phyloP scores from a whole-genome alignment of 2,329 filamentous ascomycete genomes.

The Bipolaris zeicola region DNA sequence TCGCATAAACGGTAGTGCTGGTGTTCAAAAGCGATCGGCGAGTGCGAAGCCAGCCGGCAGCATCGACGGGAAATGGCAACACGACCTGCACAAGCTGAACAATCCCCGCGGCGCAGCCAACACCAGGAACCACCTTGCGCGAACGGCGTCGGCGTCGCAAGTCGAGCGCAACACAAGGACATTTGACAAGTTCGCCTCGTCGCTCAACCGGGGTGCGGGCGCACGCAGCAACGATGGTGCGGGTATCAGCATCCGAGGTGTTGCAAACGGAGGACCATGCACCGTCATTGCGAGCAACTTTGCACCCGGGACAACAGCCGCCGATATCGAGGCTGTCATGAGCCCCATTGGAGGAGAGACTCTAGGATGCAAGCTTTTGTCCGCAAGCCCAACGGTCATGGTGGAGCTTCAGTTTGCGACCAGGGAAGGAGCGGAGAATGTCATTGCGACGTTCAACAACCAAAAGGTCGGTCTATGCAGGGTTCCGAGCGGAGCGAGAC shows the following conservation, averaged over 20 bases:
- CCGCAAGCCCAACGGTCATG: slow-evolving; percentile 72
- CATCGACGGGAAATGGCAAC: slow-evolving; percentile 72
- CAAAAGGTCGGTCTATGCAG: slow-evolving; percentile 66
- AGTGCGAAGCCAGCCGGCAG: slow-evolving; percentile 56
- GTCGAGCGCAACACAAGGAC: slow-evolving; percentile 51
- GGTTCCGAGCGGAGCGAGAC: not conserved
- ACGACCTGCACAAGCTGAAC: slow-evolving; percentile 65
- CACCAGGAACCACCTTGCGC: slow-evolving; percentile 37
- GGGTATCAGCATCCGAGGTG: slow-evolving; percentile 72
- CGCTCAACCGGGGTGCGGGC: slow-evolving; percentile 32
- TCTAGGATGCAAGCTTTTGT: slow-evolving; percentile 69
- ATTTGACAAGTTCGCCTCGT: slow-evolving; percentile 50
- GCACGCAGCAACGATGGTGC: slow-evolving; percentile 39
- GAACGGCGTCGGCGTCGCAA: slow-evolving; percentile 48
- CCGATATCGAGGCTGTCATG: slow-evolving; percentile 83
- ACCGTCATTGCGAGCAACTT: slow-evolving; percentile 81
- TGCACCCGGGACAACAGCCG: slow-evolving; percentile 78
- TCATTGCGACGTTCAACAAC: slow-evolving; percentile 77
- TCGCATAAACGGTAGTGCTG: slow-evolving; percentile 70
- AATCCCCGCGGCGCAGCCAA: slow-evolving; percentile 47
- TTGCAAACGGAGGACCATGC: slow-evolving; percentile 68
- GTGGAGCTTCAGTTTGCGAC: slow-evolving; percentile 78
- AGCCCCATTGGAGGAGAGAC: slow-evolving; percentile 71
- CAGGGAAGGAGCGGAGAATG: slow-evolving; percentile 72
- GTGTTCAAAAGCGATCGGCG: slow-evolving; percentile 67